These are phyloP conservation scores for Russula emetica DNA, from an alignment of 768 basidiomycete genomes.

Conservation along the genomic window DNA sequence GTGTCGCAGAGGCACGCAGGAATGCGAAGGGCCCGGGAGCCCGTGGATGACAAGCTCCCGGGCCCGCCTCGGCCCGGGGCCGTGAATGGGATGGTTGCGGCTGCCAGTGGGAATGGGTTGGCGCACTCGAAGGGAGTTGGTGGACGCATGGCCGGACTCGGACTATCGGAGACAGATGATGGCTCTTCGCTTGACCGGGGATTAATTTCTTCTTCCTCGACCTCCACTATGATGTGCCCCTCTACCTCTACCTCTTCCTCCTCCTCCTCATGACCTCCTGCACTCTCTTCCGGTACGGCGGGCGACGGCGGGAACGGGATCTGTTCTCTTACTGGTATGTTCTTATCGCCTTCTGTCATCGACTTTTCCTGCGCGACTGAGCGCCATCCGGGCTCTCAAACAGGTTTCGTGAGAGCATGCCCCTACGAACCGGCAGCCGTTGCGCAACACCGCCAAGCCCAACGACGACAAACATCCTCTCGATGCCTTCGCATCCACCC, in stretches of 20 bases:
- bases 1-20: slow-evolving; percentile 33
- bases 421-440: slow-evolving; percentile 32
- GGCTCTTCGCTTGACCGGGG: slow-evolving; percentile 40
- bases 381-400: slow-evolving; percentile 48
- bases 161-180: slow-evolving; percentile 64
- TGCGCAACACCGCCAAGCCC: slow-evolving; percentile 29
- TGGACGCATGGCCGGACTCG: too few species aligned
- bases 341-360: too few species aligned
- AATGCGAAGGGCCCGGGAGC: slow-evolving; percentile 33
- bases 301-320: slow-evolving; percentile 74
- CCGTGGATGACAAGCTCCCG: slow-evolving; percentile 41
- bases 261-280: slow-evolving; percentile 29
- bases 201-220: slow-evolving; percentile 32
- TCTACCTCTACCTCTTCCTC: slow-evolving; percentile 29
- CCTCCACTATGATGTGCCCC: slow-evolving; percentile 36
- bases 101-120: slow-evolving; percentile 65
- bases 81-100: too few species aligned
- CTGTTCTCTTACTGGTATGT: too few species aligned
- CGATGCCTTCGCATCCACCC: too few species aligned
- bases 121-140: slow-evolving; percentile 83
- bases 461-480: too few species aligned
- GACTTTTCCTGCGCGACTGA: slow-evolving; percentile 28
- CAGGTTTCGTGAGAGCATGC: slow-evolving; percentile 58
- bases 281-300: slow-evolving; percentile 38
- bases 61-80: too few species aligned